Evolutionary conservation across 257 asterid species (phyloP), one percentile per base, ranked within the genome.

Genomic region (Solanum habrochaites): DNA sequence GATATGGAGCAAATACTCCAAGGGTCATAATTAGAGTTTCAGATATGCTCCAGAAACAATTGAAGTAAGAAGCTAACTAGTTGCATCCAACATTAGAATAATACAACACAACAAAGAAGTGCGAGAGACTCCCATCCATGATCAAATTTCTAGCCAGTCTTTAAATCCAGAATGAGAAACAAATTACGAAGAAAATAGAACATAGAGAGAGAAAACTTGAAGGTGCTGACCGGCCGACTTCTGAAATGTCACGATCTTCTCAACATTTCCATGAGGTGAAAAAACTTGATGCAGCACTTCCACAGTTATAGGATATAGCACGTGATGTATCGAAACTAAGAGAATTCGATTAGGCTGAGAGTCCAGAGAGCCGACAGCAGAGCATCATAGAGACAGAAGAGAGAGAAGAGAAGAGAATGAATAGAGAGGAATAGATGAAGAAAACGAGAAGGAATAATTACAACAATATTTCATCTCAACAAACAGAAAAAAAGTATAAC

Each of bases 261-360:
- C 99, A 86, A 97, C 98, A 88, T 90, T 90, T 92, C 99, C 99
- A 91, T 97, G 98, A 87, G 99, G 99, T 90, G 97, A 96, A 93
- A 97, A 96, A 74, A 97, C 99, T 95, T 97, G 99, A 94, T 96
- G 99, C 98, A 97, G 98, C 96, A 97, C 99, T 88, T 97, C 99
- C 98, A 96, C 98, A 87, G 99, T 97, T 88, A 97, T 97, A 91
- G 99, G 99, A 89, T 97, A 97, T 90, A 97, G 95, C 99, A 97
- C 93, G 93, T 97, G 99, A 92, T 97, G 99, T 91, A 97, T 93
- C 85, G 99, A 94, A 92, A 94, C 97, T 94, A 97, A 94, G 91
- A 97, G 97, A 94, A 97, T 96, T 92, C 99, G 96, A 90, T 97
- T 97, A 92, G 99, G 99, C 99, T 97, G 97, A 87, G 90, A 88